Evolutionary conservation across 208 protist species (phyloP), one percentile per base, ranked within the genome.

Genomic region (Trypanosoma mega): DNA sequence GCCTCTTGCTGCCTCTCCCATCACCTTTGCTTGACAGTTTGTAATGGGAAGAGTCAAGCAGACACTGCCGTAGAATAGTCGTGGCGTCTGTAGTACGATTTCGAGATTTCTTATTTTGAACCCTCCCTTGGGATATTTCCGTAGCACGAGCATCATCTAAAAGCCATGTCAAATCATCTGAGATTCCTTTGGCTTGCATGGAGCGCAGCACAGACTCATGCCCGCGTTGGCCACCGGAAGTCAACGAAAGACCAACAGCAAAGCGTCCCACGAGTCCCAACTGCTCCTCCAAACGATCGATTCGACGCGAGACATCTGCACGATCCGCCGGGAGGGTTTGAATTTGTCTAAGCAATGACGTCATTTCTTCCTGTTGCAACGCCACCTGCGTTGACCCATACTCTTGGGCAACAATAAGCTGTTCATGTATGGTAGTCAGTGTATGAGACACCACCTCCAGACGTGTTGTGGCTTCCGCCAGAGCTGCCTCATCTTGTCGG

Each of bases 211-310:
- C 54, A 18, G 21, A 16, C 7, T 65, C 37, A 50, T 65, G 59
- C 21, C 34, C 39, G 37, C 36, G 33, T 21, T 39, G 54, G 3
- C 59, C 59, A 24, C 43, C 7, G 9, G 1, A 37, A 0, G 37
- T 11, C 8, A 68, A n/a, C 7, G 63, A 68, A 37, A 68, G 52
- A 9, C 51, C 63, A 56, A 68, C 36, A 14, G 29, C 63, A 53
- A 61, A 61, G 18, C 63, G 63, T 18, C 63, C 63, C 8, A 68
- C 3, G 18, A 61, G 41, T 1, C 63, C 63, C 9, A 68, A 23
- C 18, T 49, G 50, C n/a, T 43, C 36, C 52, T 68, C 63, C 34
- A 68, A 26, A 16, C 6, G 30, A 33, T 5, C 5, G 18, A 68
- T 5, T 21, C 34, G 45, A 2, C n/a, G 41, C 5, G 37, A 41